Evolutionary conservation across 805 yeast species (phyloP).

Genomic region (Suhomyces emberorum): DNA sequence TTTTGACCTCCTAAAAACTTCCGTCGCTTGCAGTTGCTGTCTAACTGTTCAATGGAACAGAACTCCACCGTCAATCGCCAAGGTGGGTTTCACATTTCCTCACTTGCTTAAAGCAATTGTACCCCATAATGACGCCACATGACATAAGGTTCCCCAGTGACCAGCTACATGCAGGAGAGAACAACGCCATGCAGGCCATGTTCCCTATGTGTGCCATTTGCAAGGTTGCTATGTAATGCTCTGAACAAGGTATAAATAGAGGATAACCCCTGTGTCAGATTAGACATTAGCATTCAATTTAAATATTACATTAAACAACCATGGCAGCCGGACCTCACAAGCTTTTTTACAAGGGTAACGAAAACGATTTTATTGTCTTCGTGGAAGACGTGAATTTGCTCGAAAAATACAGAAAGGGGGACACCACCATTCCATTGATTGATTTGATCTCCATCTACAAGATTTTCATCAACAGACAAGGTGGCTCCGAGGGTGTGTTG

Average conservation of each 20-base stretch:
- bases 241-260: constrained; percentile 1
- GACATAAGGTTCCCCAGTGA: background rate
- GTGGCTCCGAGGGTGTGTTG: constrained; percentile 70
- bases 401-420: constrained; percentile 48
- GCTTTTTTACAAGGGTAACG: constrained; percentile 62
- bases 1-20: no score
- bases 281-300: background rate
- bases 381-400: constrained; percentile 51
- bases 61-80: no score
- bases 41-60: no score
- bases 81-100: no score
- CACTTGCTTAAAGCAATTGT: no score
- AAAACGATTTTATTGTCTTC: constrained; percentile 64
- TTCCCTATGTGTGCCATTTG: background rate
- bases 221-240: constrained; percentile 2
- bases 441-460: constrained; percentile 63
- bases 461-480: constrained; percentile 57
- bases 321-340: constrained; percentile 33
- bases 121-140: constrained; percentile 8
- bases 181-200: background rate
- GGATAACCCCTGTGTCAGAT: no score
- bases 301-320: no score
- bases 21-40: no score
- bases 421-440: constrained; percentile 53
- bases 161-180: no score